These are phyloP conservation scores for Astrothelium subdiscretum DNA, from an alignment of 495 filamentous ascomycete genomes.

Conservation along the genomic window DNA sequence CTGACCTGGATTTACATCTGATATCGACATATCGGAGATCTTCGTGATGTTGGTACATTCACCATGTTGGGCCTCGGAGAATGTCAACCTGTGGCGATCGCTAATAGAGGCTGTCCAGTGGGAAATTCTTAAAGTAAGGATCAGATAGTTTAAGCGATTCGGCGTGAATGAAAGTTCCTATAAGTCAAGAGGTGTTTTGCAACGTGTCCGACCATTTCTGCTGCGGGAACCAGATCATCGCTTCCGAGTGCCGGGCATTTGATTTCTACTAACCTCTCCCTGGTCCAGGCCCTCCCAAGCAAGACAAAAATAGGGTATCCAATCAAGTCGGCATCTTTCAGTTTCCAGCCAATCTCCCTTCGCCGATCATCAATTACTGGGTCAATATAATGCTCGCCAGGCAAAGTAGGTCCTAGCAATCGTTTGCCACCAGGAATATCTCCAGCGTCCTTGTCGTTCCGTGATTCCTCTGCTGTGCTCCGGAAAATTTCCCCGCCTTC, in stretches of 20 bases:
- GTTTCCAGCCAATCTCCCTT: constrained; percentile 63
- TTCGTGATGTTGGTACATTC: too few species aligned
- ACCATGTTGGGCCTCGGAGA: too few species aligned
- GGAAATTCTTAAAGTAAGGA: too few species aligned
- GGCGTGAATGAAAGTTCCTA: background rate
- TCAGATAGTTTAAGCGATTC: background rate
- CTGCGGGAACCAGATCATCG: constrained; percentile 1
- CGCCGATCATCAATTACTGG: constrained; percentile 67
- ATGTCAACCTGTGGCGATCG: too few species aligned
- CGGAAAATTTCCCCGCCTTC: background rate
- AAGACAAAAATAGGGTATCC: constrained; percentile 77
- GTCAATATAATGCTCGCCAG: constrained; percentile 32
- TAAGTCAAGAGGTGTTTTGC: background rate
- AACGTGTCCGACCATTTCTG: background rate
- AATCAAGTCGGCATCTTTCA: constrained; percentile 77
- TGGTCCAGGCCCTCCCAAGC: constrained; percentile 63
- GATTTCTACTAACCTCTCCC: constrained; percentile 54
- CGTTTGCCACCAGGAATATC: background rate
- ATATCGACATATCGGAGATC: too few species aligned
- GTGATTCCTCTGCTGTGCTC: background rate
- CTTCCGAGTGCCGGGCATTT: constrained; percentile 56
- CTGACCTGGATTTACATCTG: too few species aligned
- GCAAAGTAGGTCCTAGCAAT: too few species aligned
- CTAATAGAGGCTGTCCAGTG: background rate
- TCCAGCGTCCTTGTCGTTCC: background rate